These are phyloP conservation scores for Fusarium bactridioides DNA, from an alignment of 2,329 filamentous ascomycete species.

Conservation along the genomic window DNA sequence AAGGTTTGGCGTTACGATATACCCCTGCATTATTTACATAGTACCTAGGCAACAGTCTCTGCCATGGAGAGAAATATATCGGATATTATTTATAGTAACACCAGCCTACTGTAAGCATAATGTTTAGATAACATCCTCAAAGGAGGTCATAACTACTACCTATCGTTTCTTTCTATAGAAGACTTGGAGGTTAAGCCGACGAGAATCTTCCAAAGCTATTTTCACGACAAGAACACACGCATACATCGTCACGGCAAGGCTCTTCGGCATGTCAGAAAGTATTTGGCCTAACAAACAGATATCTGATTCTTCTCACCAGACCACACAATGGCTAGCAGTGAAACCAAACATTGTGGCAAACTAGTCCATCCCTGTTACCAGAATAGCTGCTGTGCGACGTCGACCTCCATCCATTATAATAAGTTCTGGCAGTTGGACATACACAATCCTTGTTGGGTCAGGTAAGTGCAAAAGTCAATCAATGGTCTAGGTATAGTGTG, in stretches of 20 bases:
- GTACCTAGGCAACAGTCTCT: neutral
- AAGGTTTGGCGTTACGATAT: neutral
- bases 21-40: neutral
- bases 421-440: neutral
- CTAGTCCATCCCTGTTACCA: neutral
- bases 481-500: slow-evolving; percentile 16
- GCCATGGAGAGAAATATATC: neutral
- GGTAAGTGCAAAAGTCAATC: neutral
- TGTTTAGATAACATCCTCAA: neutral
- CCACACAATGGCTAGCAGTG: neutral
- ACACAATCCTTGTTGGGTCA: neutral
- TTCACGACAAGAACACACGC: neutral
- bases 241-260: neutral
- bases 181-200: neutral
- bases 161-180: neutral
- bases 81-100: neutral
- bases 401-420: neutral
- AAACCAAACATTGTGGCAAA: neutral
- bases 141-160: too few relatives aligned
- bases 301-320: neutral
- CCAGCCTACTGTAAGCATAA: neutral
- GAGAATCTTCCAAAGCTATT: neutral
- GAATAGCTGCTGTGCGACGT: neutral
- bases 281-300: neutral
- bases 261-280: neutral